Percentiles rank a stretch among this genome's conserved stretches.
Conservation (phyloP, 2,329 filamentous ascomycete genomes). For the Grosmannia serpens region DNA sequence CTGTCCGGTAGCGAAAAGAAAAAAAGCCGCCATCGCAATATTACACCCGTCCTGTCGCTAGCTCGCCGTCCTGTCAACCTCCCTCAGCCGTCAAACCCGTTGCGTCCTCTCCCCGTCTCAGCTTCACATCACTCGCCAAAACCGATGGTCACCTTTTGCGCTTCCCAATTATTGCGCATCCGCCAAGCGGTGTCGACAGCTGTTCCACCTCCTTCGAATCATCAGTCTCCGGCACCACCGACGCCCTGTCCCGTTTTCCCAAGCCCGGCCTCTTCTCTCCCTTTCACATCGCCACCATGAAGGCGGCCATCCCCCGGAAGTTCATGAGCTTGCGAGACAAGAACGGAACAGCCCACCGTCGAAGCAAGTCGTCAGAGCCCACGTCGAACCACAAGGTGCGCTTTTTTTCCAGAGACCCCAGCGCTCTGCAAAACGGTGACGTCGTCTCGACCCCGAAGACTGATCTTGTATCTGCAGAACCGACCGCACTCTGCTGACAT, state of each 20-base stretch:
- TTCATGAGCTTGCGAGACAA: conserved; percentile 63
- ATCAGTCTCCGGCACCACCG: neutral
- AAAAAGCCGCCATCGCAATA: neutral
- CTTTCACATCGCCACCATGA: conserved; percentile 31
- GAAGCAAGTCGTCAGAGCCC: conserved; percentile 44
- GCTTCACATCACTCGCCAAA: neutral
- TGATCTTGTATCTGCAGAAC: conserved; percentile 22
- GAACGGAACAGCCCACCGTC: conserved; percentile 35
- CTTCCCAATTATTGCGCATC: neutral
- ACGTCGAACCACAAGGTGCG: conserved; percentile 37
- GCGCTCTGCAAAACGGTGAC: neutral
- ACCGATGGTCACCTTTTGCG: neutral
- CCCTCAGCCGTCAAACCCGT: no score
- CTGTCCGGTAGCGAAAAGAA: neutral
- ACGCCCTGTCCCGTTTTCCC: neutral
- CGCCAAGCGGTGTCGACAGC: conserved; percentile 1
- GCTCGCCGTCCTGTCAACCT: neutral
- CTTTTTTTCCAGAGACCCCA: neutral
- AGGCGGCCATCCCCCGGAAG: conserved; percentile 43
- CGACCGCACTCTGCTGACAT: conserved; percentile 43
- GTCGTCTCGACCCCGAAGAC: neutral
- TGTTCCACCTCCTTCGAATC: neutral
- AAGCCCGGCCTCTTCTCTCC: neutral
- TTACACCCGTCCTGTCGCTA: neutral
- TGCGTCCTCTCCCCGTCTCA: neutral